Base-by-base conservation (phyloP, 2,329 filamentous ascomycete genomes). In the Exophiala alcalophila region DNA sequence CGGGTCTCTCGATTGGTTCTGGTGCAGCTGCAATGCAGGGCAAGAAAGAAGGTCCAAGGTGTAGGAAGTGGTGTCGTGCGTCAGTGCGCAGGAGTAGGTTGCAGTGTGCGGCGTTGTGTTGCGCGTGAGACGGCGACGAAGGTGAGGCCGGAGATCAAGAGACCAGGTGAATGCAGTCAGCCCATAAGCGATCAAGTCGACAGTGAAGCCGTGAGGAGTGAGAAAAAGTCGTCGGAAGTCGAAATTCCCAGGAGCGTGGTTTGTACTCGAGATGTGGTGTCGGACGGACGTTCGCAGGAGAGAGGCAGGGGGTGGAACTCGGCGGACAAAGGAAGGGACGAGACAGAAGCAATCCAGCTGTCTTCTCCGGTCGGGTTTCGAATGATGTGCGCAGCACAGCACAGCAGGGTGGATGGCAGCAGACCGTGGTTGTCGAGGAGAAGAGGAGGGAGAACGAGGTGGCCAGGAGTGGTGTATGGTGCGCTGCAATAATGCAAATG, bases 261-360 rank as follows among this genome's bases (percentile, higher is more conserved):
- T n/a, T n/a, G n/a, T n/a, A n/a, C n/a, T n/a, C n/a, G n/a, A n/a
- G n/a, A n/a, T n/a, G n/a, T n/a, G n/a, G n/a, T n/a, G n/a, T n/a
- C n/a, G n/a, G n/a, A 27, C 25, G 32, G 36, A 41, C 36, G 43
- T 46, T 45, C 42, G 42, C 35, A 32, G 21, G 30, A 23, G 12
- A 6, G 12, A 9, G 7, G 20, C 24, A 11, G 14, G 31, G 16
- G 24, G 20, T 24, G 24, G 21, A 20, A 25, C 18, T 27, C 26
- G 24, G 19, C 25, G 49, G 33, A 51, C 49, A 52, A 52, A 52
- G 49, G 49, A 52, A 46, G 34, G 49, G 49, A 52, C 49, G 49
- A 52, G 38, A 41, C 41, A 47, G 41, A 44, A 40, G 41, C 40
- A 39, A 49, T 27, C 38, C 42, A 44, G 49, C 35, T 42, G 37